phyloP scores from a whole-genome alignment of 2,329 filamentous ascomycete genomes.

The Epicoccum nigrum region DNA sequence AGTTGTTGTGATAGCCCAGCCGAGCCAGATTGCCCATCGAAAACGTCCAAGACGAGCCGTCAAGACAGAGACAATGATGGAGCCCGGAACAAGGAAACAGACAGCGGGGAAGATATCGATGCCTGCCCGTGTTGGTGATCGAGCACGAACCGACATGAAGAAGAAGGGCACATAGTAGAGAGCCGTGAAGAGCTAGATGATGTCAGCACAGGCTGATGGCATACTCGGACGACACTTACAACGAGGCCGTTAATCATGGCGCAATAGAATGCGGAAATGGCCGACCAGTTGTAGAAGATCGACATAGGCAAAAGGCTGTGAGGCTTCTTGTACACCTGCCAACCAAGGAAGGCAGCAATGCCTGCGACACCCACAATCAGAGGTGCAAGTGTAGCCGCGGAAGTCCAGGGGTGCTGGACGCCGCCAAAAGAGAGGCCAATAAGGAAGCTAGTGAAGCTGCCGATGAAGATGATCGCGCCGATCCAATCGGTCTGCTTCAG shows the following conservation, averaged over 20 bases:
- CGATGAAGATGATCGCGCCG: constrained; percentile 49
- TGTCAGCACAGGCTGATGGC: background rate
- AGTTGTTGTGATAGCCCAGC: constrained; percentile 49
- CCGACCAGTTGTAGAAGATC: constrained; percentile 47
- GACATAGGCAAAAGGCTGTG: constrained; percentile 48
- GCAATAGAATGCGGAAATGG: constrained; percentile 49
- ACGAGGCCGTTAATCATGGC: constrained; percentile 53
- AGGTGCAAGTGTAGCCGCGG: constrained; percentile 49
- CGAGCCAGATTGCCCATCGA: constrained; percentile 52
- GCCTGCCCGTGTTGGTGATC: constrained; percentile 45
- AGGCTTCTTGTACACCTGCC: constrained; percentile 43
- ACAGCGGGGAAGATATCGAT: constrained; percentile 47
- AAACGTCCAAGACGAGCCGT: constrained; percentile 36
- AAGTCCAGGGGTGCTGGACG: constrained; percentile 47
- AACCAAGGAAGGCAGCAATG: constrained; percentile 43
- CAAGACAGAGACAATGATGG: constrained; percentile 32
- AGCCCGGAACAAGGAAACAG: constrained; percentile 41
- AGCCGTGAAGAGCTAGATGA: constrained; percentile 48
- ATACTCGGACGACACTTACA: constrained; percentile 35
- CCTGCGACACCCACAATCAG: constrained; percentile 44
- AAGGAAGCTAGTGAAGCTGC: constrained; percentile 48
- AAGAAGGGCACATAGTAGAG: constrained; percentile 54
- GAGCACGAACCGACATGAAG: constrained; percentile 45
- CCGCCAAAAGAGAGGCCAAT: constrained; percentile 54
- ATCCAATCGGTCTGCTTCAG: constrained; percentile 50